These are phyloP conservation scores for Talaromyces thailandensis DNA, from an alignment of 495 filamentous ascomycete species.

Conservation along the genomic window DNA sequence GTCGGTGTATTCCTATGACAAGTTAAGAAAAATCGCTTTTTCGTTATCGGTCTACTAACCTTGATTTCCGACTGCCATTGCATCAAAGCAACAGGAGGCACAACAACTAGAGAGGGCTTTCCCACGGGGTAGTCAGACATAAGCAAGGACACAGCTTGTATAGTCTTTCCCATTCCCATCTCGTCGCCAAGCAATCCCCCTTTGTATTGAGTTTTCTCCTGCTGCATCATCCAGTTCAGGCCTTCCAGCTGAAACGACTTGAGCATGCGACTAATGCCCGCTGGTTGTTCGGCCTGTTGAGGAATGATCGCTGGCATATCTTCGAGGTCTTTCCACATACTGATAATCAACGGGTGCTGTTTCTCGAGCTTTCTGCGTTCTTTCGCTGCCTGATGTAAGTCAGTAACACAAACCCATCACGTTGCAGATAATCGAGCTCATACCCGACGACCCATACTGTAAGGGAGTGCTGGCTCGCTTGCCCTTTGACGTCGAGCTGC, in stretches of 20 bases:
- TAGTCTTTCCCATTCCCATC: slow-evolving; percentile 98
- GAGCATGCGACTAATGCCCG: slow-evolving; percentile 66
- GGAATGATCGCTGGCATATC: slow-evolving; percentile 55
- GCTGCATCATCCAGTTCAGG: slow-evolving; percentile 83
- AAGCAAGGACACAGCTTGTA: slow-evolving; percentile 91
- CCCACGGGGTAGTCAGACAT: slow-evolving; percentile 92
- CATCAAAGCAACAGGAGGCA: slow-evolving; percentile 92
- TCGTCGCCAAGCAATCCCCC: slow-evolving; percentile 91
- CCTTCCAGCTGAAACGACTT: slow-evolving; percentile 93
- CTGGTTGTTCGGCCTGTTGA: slow-evolving; percentile 63
- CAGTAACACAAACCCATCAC: not conserved
- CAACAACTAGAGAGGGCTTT: slow-evolving; percentile 75
- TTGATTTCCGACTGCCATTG: slow-evolving; percentile 94
- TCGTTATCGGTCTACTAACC: slow-evolving; percentile 12
- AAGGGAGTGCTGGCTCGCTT: not conserved
- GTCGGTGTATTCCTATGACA: slow-evolving; percentile 65
- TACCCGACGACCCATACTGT: slow-evolving; percentile 26
- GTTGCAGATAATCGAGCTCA: slow-evolving; percentile 7
- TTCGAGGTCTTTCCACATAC: slow-evolving; percentile 76
- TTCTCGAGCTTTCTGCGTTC: slow-evolving; percentile 60
- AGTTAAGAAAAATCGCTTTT: not conserved
- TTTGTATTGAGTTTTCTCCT: slow-evolving; percentile 76
- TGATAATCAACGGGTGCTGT: slow-evolving; percentile 65
- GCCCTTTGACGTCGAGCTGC: not conserved
- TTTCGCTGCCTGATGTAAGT: slow-evolving; percentile 22